A percentile compares a stretch with the other conserved stretches of the same genome.
Evolutionary conservation across 495 filamentous ascomycete species (phyloP).

Genomic region (Jackrogersella multiformis): DNA sequence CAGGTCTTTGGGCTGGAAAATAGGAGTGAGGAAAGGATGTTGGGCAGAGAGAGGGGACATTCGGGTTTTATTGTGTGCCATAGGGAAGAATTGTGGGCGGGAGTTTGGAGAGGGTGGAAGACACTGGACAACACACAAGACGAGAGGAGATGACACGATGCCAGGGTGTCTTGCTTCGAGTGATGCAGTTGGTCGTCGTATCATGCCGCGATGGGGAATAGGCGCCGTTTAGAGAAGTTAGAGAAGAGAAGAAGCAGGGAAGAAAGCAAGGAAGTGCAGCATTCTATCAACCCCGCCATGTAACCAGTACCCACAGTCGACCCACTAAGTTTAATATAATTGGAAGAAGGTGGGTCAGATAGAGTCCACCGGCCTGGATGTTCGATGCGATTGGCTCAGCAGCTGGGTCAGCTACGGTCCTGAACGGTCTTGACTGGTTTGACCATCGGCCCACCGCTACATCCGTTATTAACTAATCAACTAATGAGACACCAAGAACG

Average conservation of each 20-base stretch:
- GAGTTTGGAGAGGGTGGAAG: conserved; percentile 13
- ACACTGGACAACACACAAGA: conserved; percentile 38
- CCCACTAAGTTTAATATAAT: conserved; percentile 5
- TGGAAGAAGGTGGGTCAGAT: conserved; percentile 1
- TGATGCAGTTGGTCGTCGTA: conserved; percentile 36
- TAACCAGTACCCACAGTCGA: conserved; percentile 8
- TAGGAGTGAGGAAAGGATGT: conserved; percentile 54
- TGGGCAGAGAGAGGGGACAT: conserved; percentile 60
- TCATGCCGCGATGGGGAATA: conserved; percentile 9
- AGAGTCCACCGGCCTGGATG: too few relatives aligned
- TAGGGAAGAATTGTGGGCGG: conserved; percentile 30
- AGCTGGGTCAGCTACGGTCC: too few relatives aligned
- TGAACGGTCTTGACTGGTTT: not conserved
- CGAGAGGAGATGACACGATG: conserved; percentile 35
- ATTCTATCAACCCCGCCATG: conserved; percentile 30
- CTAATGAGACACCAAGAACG: too few relatives aligned
- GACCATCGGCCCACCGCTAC: conserved; percentile 3
- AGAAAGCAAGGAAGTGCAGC: conserved; percentile 20
- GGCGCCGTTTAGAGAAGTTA: conserved; percentile 13
- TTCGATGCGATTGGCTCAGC: too few relatives aligned
- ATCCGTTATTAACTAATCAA: too few relatives aligned
- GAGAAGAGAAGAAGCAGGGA: conserved; percentile 28
- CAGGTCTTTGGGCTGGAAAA: conserved; percentile 57
- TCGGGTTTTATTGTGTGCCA: conserved; percentile 59
- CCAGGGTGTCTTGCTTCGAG: conserved; percentile 39